Base-by-base conservation (phyloP, 441 rosid genomes). In the Eruca vesicaria region DNA sequence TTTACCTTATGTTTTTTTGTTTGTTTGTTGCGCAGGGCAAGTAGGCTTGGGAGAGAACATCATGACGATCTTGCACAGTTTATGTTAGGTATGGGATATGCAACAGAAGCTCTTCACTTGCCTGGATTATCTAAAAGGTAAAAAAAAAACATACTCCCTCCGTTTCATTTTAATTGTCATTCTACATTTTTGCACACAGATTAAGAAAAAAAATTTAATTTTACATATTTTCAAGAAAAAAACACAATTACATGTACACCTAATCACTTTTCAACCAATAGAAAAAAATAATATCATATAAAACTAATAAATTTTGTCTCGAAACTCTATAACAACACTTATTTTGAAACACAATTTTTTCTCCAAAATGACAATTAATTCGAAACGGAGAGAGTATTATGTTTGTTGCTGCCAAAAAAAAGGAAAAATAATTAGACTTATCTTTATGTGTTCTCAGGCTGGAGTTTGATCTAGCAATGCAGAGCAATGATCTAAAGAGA, bases 51-150 rank as follows among this genome's bases (percentile, higher is more conserved):
- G 41, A 91, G 99, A 82, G 99, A 96, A 75, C 99, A 96, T 81
- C 99, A 96, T 76, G 99, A 96, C 82, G 99, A 96, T 83, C 86
- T 96, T 60, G 98, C 98, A 48, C 97, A 96, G 72, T 96, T 96
- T 78, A 85, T 96, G 97, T 84, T 93, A 80, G 99, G 97, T 53
- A 96, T 96, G 99, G 99, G 99, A 72, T 96, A 96, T 74, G 98
- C 98, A 9, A 96, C 90, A 60, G 99, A 96, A 88, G 99, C 99
- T 71, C 99, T 96, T 84, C 98, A 96, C 84, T 86, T 96, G 64
- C 97, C 99, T 80, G 99, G 99, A 78, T 88, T 96, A 87, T 96
- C 99, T 43, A 96, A 96, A 88, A 93, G 99, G 99, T 96, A 65
- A 76, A 41, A 52, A 6, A 16, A 66, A 23, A 23, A 32, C 23